These are phyloP conservation scores for Neonectria sp. DNA, from an alignment of 2,329 filamentous ascomycete species.

Conservation along the genomic window DNA sequence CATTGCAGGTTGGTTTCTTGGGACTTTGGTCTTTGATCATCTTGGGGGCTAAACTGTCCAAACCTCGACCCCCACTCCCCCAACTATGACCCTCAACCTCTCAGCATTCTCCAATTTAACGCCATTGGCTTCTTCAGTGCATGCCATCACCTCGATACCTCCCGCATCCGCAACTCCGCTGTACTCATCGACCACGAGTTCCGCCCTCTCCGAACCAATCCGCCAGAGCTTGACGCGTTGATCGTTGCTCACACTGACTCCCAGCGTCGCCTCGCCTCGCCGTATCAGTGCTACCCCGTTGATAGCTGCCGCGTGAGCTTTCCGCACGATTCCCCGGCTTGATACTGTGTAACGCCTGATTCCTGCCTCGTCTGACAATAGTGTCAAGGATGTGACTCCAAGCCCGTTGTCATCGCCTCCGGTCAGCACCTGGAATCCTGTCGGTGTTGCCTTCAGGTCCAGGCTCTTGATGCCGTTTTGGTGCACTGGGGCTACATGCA, in stretches of 20 bases:
- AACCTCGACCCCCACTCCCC: conserved; percentile 44
- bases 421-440: conserved; percentile 71
- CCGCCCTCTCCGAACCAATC: conserved; percentile 51
- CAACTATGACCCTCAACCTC: conserved; percentile 38
- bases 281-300: conserved; percentile 67
- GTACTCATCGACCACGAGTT: conserved; percentile 65
- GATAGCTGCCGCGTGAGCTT: conserved; percentile 80
- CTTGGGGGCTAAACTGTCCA: conserved; percentile 33
- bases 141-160: conserved; percentile 60
- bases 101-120: not conserved
- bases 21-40: not conserved
- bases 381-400: conserved; percentile 63
- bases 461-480: conserved; percentile 85
- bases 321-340: conserved; percentile 50
- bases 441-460: conserved; percentile 56
- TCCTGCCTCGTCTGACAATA: conserved; percentile 32
- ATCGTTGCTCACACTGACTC: conserved; percentile 71
- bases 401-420: conserved; percentile 93
- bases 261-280: conserved; percentile 37
- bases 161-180: conserved; percentile 75
- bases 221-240: conserved; percentile 72
- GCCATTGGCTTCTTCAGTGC: not conserved
- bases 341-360: conserved; percentile 43
- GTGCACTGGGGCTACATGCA: conserved; percentile 70
- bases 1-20: not conserved